Conservation (phyloP, 768 basidiomycete species). For the Auricularia sp. region DNA sequence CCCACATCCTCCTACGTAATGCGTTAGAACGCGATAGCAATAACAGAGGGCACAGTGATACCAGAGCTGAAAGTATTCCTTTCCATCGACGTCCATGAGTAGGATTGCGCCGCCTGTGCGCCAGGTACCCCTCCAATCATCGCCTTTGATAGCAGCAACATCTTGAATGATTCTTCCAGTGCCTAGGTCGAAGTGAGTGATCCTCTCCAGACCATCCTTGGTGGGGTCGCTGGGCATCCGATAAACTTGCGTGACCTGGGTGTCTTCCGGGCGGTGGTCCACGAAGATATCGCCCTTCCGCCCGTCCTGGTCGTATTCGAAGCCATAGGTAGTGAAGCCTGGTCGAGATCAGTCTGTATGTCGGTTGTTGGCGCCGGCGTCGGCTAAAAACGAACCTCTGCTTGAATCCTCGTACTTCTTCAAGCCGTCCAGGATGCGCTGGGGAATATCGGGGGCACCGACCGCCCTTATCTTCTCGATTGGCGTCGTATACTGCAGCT, state of each 20-base stretch:
- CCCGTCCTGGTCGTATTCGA: constrained; percentile 15
- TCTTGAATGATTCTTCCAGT: constrained; percentile 25
- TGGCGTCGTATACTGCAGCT: background rate
- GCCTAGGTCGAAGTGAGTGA: constrained; percentile 32
- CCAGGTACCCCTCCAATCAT: constrained; percentile 31
- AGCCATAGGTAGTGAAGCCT: constrained; percentile 21
- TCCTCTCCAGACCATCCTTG: constrained; percentile 20
- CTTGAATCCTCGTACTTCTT: constrained; percentile 29
- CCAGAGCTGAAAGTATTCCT: constrained; percentile 31
- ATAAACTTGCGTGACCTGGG: constrained; percentile 29
- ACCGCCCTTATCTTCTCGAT: constrained; percentile 28
- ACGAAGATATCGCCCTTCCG: constrained; percentile 21
- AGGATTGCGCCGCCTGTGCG: constrained; percentile 10
- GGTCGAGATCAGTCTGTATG: background rate
- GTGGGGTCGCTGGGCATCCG: constrained; percentile 21
- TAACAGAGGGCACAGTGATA: constrained; percentile 8
- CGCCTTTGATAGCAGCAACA: constrained; percentile 25
- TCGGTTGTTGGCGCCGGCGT: background rate
- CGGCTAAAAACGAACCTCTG: constrained; percentile 17
- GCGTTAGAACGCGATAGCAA: background rate
- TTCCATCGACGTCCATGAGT: constrained; percentile 9
- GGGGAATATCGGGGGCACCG: constrained; percentile 23
- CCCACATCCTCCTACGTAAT: constrained; percentile 31
- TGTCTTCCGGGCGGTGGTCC: constrained; percentile 29
- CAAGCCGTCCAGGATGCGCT: constrained; percentile 26